Percentiles rank a stretch among this genome's conserved stretches.
Evolutionary conservation across 1,284 basidiomycete genomes (phyloP).

Genomic region (Cronartium quercuum): DNA sequence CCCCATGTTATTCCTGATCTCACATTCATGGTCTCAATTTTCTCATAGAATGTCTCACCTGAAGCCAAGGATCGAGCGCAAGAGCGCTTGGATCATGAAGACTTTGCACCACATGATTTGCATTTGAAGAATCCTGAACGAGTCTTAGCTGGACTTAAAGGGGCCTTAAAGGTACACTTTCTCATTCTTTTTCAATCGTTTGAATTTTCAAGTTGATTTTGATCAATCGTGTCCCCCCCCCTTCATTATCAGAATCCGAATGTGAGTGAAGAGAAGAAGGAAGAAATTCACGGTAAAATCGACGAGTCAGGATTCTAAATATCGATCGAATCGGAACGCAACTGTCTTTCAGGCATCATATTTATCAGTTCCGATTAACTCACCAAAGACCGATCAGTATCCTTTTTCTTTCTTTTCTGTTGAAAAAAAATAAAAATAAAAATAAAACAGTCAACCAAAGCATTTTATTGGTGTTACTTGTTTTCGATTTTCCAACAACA

Average conservation of each 20-base stretch:
- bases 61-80: slow-evolving; percentile 27
- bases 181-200: background rate
- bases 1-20: background rate
- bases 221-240: background rate
- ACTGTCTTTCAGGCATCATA: too few species aligned
- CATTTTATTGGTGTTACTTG: too few species aligned
- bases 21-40: background rate
- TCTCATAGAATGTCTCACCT: slow-evolving; percentile 17
- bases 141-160: slow-evolving; percentile 21
- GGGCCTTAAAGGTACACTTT: slow-evolving; percentile 10
- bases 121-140: slow-evolving; percentile 11
- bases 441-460: too few species aligned
- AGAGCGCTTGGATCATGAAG: slow-evolving; percentile 19
- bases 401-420: too few species aligned
- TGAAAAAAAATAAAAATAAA: too few species aligned
- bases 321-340: too few species aligned
- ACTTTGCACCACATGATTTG: background rate
- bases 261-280: slow-evolving; percentile 32
- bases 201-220: too few species aligned
- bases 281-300: slow-evolving; percentile 14
- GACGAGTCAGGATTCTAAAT: too few species aligned
- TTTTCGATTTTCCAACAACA: too few species aligned
- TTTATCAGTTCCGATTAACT: too few species aligned
- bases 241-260: slow-evolving; percentile 6
- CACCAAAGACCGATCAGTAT: too few species aligned